Conservation (phyloP, 805 yeast species). For the Candida koratica region DNA sequence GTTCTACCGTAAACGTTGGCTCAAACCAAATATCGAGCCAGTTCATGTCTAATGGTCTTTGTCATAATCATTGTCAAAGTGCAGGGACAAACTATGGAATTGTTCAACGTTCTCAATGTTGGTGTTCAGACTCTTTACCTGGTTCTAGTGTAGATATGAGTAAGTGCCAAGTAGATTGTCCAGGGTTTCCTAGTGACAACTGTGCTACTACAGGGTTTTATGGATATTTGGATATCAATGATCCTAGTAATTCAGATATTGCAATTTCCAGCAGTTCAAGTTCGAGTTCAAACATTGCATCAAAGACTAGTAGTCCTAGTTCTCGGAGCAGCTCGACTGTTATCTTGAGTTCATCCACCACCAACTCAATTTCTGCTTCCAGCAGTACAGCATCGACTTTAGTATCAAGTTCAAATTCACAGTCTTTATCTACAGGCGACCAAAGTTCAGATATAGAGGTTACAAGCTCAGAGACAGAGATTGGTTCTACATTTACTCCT, state of each 20-base stretch:
- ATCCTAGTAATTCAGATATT: constrained; percentile 7
- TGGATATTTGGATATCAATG: constrained; percentile 44
- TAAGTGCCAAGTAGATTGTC: constrained; percentile 40
- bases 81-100: constrained; percentile 51
- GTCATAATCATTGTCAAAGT: constrained; percentile 42
- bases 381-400: constrained; percentile 18
- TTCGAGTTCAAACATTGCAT: constrained; percentile 7
- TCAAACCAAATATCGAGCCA: constrained; percentile 12
- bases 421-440: not conserved
- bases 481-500: constrained; percentile 1
- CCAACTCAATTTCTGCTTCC: constrained; percentile 19
- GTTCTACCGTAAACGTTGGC: constrained; percentile 21
- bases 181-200: constrained; percentile 40
- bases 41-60: constrained; percentile 49
- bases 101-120: constrained; percentile 49
- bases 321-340: constrained; percentile 10
- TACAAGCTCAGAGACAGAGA: not conserved
- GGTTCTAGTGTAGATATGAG: constrained; percentile 29
- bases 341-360: constrained; percentile 16
- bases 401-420: constrained; percentile 3
- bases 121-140: constrained; percentile 59
- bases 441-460: not conserved
- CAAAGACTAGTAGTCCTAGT: constrained; percentile 15
- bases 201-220: constrained; percentile 46
- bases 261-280: constrained; percentile 13